phyloP scores from a whole-genome alignment of 495 filamentous ascomycete species.

The Penicillium samsonianum region DNA sequence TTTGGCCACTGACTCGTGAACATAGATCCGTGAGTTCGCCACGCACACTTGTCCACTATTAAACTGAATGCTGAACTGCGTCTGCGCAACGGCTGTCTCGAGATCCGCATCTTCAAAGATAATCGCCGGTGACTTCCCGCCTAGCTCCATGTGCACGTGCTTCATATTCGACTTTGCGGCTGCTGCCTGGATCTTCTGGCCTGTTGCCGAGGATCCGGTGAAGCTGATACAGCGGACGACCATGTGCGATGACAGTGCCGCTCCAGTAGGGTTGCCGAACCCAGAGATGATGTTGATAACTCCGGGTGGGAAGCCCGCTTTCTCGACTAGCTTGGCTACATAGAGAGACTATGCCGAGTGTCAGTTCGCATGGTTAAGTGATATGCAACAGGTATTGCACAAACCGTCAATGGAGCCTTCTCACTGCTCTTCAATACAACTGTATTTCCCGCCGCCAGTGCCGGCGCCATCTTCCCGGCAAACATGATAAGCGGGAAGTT shows the following conservation, averaged over 20 bases:
- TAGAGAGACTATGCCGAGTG: constrained; percentile 62
- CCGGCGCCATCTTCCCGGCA: constrained; percentile 57
- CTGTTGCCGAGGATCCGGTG: constrained; percentile 81
- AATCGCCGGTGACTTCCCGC: constrained; percentile 84
- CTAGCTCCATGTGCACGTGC: constrained; percentile 90
- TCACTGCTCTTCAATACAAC: constrained; percentile 61
- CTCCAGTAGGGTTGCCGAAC: constrained; percentile 52
- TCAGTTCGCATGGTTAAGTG: constrained; percentile 58
- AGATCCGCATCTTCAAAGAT: constrained; percentile 90
- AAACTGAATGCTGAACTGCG: constrained; percentile 65
- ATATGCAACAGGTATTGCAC: constrained; percentile 21
- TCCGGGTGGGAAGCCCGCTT: constrained; percentile 56
- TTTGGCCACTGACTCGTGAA: constrained; percentile 79
- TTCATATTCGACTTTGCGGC: constrained; percentile 81
- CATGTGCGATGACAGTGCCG: constrained; percentile 52
- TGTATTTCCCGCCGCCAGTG: constrained; percentile 60
- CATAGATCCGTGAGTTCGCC: constrained; percentile 82
- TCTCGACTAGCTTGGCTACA: constrained; percentile 70
- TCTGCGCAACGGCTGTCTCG: constrained; percentile 78
- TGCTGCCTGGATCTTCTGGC: constrained; percentile 82
- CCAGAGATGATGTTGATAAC: constrained; percentile 59
- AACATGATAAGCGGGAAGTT: constrained; percentile 36
- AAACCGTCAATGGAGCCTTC: constrained; percentile 56
- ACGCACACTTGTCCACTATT: constrained; percentile 92
- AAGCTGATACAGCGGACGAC: constrained; percentile 87